Evolutionary conservation across 169 alveolate species (phyloP).

Genomic region (Plasmodium vivax): DNA sequence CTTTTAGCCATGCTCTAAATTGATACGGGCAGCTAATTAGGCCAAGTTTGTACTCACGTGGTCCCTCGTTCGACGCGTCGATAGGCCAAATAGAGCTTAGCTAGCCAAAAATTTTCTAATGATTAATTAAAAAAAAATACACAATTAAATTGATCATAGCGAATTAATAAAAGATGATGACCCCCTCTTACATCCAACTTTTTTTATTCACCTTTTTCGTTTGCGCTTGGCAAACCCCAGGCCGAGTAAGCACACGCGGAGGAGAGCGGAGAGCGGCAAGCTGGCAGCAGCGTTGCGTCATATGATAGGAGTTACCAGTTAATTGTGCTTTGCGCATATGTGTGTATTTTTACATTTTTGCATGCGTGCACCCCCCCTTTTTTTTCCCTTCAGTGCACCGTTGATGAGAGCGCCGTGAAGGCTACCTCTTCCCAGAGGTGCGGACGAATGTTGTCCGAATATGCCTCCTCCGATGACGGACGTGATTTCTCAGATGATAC

Average conservation of each 20-base stretch:
- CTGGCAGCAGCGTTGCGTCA: not conserved
- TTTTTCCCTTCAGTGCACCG: not conserved
- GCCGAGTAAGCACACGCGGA: not conserved
- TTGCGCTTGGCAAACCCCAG: not conserved
- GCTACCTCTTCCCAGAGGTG: not conserved
- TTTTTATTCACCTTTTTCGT: not conserved
- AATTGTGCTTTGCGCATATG: not conserved
- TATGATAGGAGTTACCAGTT: not conserved
- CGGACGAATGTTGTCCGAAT: not conserved
- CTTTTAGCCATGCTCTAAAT: not conserved
- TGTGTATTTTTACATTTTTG: not conserved
- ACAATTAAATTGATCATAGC: not conserved
- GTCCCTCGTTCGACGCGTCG: not conserved
- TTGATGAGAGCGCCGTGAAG: not conserved
- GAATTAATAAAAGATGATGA: not conserved
- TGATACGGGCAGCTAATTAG: not conserved
- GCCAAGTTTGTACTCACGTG: not conserved
- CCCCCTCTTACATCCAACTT: not conserved
- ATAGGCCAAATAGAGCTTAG: not conserved
- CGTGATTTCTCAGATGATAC: not conserved
- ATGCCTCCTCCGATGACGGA: not conserved
- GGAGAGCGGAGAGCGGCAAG: not conserved
- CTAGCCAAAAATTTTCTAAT: not conserved
- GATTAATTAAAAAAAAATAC: not conserved
- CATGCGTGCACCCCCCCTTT: not conserved